Evolutionary conservation across 139 green algal genomes (phyloP).

Genomic region (Coccomyxa sp.): DNA sequence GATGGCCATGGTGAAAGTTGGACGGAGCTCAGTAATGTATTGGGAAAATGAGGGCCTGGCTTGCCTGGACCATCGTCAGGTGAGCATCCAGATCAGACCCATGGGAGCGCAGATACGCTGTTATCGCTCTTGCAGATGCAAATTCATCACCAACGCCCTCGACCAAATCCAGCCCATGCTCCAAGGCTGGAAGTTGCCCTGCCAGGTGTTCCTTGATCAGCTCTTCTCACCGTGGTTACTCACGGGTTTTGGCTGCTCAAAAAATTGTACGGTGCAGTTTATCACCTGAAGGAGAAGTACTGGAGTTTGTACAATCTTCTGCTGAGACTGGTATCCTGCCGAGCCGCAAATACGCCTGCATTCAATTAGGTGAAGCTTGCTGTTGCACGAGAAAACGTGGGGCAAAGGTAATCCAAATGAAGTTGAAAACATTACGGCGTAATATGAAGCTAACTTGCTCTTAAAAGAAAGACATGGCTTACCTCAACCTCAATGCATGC

Average conservation of each 20-base stretch:
- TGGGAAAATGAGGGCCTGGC: constrained; percentile 16
- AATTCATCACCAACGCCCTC: constrained; percentile 15
- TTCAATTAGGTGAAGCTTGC: neutral
- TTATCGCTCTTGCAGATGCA: constrained; percentile 23
- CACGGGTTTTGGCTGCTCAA: neutral
- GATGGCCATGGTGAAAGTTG: neutral
- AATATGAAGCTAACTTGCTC: neutral
- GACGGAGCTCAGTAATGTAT: neutral
- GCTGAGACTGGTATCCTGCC: constrained; percentile 11
- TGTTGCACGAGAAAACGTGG: neutral
- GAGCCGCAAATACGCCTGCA: constrained; percentile 30
- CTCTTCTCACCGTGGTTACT: neutral
- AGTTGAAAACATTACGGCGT: too few relatives aligned
- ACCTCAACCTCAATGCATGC: constrained; percentile 30
- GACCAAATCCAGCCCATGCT: constrained; percentile 20
- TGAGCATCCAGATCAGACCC: constrained; percentile 41
- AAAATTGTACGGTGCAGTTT: neutral
- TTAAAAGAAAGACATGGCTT: neutral
- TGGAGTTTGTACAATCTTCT: constrained; percentile 17
- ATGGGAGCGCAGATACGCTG: neutral
- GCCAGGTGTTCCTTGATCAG: neutral
- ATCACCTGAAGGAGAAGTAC: constrained; percentile 31
- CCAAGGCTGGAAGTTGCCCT: constrained; percentile 25
- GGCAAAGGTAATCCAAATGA: too few relatives aligned
- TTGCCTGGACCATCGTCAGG: constrained; percentile 31